These are phyloP conservation scores for Spinacia oleracea DNA, from an alignment of 179 eudicot genomes.

Conservation along the genomic window DNA sequence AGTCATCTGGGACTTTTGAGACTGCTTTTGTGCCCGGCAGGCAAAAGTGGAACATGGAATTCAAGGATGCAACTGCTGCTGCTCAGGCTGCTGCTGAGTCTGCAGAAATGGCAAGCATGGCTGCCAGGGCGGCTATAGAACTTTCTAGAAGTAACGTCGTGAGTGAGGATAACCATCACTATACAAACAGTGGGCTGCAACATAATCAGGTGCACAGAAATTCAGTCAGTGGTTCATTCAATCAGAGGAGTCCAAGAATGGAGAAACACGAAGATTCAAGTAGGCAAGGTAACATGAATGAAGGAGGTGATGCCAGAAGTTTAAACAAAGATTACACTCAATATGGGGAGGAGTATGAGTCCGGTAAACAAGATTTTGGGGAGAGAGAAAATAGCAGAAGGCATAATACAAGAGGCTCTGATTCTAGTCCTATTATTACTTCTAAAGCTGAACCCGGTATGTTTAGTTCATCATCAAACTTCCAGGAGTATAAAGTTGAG, in stretches of 20 bases:
- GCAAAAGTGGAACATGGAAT: slow-evolving; percentile 72
- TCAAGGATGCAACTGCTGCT: slow-evolving; percentile 84
- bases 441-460: slow-evolving; percentile 9
- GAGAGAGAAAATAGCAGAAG: slow-evolving; percentile 23
- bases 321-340: slow-evolving; percentile 16
- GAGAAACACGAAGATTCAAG: slow-evolving; percentile 29
- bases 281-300: slow-evolving; percentile 27
- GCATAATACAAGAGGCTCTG: slow-evolving; percentile 30
- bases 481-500: slow-evolving; percentile 23
- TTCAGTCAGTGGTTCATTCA: slow-evolving; percentile 29
- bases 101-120: slow-evolving; percentile 84
- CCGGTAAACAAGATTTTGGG: neutral
- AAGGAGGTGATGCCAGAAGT: slow-evolving; percentile 25
- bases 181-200: slow-evolving; percentile 27
- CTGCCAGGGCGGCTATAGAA: slow-evolving; percentile 94
- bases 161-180: slow-evolving; percentile 28
- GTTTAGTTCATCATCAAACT: slow-evolving; percentile 22
- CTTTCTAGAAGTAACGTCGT: slow-evolving; percentile 43
- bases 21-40: slow-evolving; percentile 29
- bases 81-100: slow-evolving; percentile 96
- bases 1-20: slow-evolving; percentile 38
- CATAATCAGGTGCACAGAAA: slow-evolving; percentile 29
- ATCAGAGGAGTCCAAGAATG: slow-evolving; percentile 34
- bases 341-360: slow-evolving; percentile 11
- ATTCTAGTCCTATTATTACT: slow-evolving; percentile 12